A percentile compares a stretch with the other conserved stretches of the same genome.
phyloP scores from a whole-genome alignment of 495 filamentous ascomycete genomes.

The Chaetomium fimeti region DNA sequence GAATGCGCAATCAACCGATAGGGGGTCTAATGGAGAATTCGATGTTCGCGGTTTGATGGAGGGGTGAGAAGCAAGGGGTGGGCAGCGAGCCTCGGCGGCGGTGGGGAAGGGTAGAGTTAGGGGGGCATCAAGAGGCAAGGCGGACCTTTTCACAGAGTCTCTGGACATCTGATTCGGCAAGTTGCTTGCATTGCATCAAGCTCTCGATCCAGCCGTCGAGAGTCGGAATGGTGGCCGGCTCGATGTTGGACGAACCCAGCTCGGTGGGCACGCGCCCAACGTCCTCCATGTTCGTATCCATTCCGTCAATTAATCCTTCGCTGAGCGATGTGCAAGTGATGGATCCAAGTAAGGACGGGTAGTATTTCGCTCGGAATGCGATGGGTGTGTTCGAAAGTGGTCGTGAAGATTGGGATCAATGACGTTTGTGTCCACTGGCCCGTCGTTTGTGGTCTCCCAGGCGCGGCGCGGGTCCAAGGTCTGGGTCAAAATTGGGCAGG shows the following conservation, averaged over 20 bases:
- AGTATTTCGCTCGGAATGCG: slow-evolving; percentile 5
- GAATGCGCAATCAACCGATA: not conserved
- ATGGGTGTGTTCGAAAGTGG: slow-evolving; percentile 1
- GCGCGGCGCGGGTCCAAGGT: slow-evolving; percentile 24
- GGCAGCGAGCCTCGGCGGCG: not conserved
- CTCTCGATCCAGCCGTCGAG: slow-evolving; percentile 98
- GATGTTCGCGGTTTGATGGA: not conserved
- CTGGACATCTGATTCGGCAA: slow-evolving; percentile 91
- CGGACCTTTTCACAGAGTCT: slow-evolving; percentile 95
- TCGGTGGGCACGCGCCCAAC: slow-evolving; percentile 85
- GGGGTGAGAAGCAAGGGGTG: not conserved
- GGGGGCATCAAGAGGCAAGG: not conserved
- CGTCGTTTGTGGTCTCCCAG: slow-evolving; percentile 14
- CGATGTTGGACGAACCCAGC: slow-evolving; percentile 68
- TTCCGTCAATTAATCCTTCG: slow-evolving; percentile 41
- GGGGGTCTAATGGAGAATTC: not conserved
- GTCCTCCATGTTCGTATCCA: slow-evolving; percentile 99
- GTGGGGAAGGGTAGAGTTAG: not conserved
- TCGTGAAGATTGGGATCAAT: slow-evolving; percentile 24
- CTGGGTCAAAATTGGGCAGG: slow-evolving; percentile 34
- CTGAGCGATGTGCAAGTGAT: slow-evolving; percentile 1
- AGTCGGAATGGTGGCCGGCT: slow-evolving; percentile 86
- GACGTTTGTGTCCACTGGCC: slow-evolving; percentile 25
- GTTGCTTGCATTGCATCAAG: slow-evolving; percentile 97
- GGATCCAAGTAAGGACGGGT: not conserved